Evolutionary conservation across 2,329 filamentous ascomycete genomes (phyloP).

Genomic region (Lachnellula suecica): DNA sequence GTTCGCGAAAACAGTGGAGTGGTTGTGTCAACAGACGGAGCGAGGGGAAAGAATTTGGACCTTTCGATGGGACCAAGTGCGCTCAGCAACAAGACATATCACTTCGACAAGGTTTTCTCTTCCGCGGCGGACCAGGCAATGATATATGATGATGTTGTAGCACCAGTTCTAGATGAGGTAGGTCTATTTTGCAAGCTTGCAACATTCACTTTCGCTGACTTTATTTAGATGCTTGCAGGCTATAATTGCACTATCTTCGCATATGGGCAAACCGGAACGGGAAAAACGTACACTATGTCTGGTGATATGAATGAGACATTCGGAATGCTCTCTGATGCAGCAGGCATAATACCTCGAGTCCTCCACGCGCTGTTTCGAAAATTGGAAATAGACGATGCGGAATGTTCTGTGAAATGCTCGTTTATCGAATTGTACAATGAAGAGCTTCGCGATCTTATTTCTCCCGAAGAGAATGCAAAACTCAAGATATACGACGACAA

Average conservation of each 20-base stretch:
- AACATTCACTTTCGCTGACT: constrained; percentile 8
- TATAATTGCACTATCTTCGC: constrained; percentile 99
- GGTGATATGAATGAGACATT: constrained; percentile 90
- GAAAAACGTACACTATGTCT: constrained; percentile 99
- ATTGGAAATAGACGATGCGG: constrained; percentile 73
- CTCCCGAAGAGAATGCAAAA: constrained; percentile 77
- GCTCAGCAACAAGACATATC: constrained; percentile 92
- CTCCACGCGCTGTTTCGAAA: constrained; percentile 84
- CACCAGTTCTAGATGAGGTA: constrained; percentile 90
- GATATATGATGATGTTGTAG: constrained; percentile 93
- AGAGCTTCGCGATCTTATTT: constrained; percentile 86
- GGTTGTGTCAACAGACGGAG: constrained; percentile 83
- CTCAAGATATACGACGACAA: constrained; percentile 95
- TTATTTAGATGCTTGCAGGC: constrained; percentile 76
- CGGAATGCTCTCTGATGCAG: constrained; percentile 83
- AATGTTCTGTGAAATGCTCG: constrained; percentile 93
- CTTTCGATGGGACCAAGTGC: constrained; percentile 91
- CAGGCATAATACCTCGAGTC: constrained; percentile 92
- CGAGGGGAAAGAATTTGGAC: constrained; percentile 80
- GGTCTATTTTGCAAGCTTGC: constrained; percentile 29
- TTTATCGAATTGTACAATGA: constrained; percentile 99
- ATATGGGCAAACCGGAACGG: constrained; percentile 96
- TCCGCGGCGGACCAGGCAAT: constrained; percentile 90
- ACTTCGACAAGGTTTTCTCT: constrained; percentile 96
- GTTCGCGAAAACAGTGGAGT: constrained; percentile 93